A percentile compares a stretch with the other conserved stretches of the same genome.
Conservation (phyloP, 768 basidiomycete species). For the Calocera viscosa region DNA sequence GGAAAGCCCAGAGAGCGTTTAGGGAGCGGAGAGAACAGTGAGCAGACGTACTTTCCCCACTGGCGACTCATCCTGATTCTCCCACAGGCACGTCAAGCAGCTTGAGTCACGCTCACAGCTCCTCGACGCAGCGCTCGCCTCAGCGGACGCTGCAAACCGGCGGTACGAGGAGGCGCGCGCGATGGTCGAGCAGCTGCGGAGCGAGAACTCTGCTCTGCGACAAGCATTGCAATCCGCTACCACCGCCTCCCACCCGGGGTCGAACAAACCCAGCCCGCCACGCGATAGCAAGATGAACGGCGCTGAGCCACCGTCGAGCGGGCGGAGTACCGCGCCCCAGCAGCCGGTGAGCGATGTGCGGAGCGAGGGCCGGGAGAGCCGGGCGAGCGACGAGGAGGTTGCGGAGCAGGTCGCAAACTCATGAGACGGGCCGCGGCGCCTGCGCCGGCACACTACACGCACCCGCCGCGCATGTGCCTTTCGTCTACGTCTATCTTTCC, state of each 20-base stretch:
- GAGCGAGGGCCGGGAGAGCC: not conserved
- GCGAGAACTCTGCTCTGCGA: conserved; percentile 68
- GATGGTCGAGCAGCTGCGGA: conserved; percentile 73
- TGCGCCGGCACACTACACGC: not conserved
- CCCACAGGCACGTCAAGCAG: conserved; percentile 64
- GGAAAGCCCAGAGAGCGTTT: conserved; percentile 87
- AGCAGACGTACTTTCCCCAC: conserved; percentile 27
- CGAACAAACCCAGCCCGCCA: not conserved
- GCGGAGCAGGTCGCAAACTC: not conserved
- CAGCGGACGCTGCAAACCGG: conserved; percentile 76
- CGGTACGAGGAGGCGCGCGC: conserved; percentile 87
- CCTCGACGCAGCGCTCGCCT: conserved; percentile 72
- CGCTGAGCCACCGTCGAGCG: not conserved
- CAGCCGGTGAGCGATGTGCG: conserved; percentile 1
- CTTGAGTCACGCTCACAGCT: conserved; percentile 77
- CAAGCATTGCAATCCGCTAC: conserved; percentile 40
- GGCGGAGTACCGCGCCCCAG: not conserved
- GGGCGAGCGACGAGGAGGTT: conserved; percentile 1
- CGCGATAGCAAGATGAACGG: not conserved
- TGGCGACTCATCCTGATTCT: not conserved
- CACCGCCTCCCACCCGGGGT: not conserved
- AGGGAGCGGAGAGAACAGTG: conserved; percentile 81
- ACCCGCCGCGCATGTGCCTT: too few relatives aligned
- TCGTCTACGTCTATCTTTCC: not conserved
- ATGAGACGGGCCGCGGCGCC: not conserved